Evolutionary conservation across 2,329 filamentous ascomycete species (phyloP).

Genomic region (Nigrograna mackinnonii): DNA sequence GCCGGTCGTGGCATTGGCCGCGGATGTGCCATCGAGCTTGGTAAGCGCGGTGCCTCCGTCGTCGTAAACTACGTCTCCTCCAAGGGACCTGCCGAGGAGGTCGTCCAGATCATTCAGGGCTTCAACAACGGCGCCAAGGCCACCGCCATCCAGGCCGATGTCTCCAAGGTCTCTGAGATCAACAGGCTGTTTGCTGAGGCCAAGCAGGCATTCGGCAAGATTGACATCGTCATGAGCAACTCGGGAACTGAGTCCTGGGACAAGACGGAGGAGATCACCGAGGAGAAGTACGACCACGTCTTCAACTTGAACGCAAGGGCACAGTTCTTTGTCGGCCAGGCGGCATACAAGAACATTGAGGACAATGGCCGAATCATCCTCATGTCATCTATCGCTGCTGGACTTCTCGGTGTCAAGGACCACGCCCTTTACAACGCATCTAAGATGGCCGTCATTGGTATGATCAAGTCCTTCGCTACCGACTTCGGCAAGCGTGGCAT

Average conservation of each 20-base stretch:
- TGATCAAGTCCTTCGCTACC: slow-evolving; percentile 72
- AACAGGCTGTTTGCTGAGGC: slow-evolving; percentile 56
- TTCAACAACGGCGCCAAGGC: slow-evolving; percentile 55
- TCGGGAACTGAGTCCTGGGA: slow-evolving; percentile 68
- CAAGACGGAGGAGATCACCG: slow-evolving; percentile 68
- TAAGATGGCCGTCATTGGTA: slow-evolving; percentile 74
- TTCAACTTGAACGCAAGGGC: slow-evolving; percentile 70
- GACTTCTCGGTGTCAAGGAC: slow-evolving; percentile 69
- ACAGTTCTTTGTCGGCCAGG: slow-evolving; percentile 79
- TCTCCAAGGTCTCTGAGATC: slow-evolving; percentile 59
- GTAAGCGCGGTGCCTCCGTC: slow-evolving; percentile 65
- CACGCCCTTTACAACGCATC: slow-evolving; percentile 73
- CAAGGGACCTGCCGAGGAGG: slow-evolving; percentile 53
- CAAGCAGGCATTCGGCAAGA: slow-evolving; percentile 47
- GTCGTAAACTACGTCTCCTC: slow-evolving; percentile 68
- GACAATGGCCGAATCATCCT: slow-evolving; percentile 73
- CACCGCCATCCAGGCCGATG: slow-evolving; percentile 64
- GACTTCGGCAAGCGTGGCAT: slow-evolving; percentile 71
- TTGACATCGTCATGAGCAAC: slow-evolving; percentile 57
- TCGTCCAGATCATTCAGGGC: slow-evolving; percentile 49
- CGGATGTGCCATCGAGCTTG: slow-evolving; percentile 69
- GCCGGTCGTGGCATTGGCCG: slow-evolving; percentile 68
- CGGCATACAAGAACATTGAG: slow-evolving; percentile 72
- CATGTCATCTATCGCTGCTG: slow-evolving; percentile 72
- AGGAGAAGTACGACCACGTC: slow-evolving; percentile 73